Conservation (phyloP, 805 yeast genomes). For the Candida gorgasii region DNA sequence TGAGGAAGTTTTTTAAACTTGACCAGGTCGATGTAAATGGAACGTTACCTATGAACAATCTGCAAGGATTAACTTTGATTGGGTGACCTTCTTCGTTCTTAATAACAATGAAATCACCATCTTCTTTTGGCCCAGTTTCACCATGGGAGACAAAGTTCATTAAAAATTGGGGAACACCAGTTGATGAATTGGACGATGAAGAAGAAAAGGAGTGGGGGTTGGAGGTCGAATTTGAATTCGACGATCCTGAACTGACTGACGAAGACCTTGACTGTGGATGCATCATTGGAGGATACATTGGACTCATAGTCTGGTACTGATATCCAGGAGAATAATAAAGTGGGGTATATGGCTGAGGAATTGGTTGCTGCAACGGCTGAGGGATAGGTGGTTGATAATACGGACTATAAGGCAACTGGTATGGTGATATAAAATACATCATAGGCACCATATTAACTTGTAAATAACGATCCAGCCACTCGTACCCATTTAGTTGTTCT, state of each 20-base stretch:
- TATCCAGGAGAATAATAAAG: neutral
- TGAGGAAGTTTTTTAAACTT: constrained; percentile 30
- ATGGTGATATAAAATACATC: neutral
- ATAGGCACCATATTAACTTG: constrained; percentile 16
- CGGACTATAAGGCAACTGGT: neutral
- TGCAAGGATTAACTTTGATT: constrained; percentile 40
- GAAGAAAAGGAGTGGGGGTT: neutral
- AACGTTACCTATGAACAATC: constrained; percentile 57
- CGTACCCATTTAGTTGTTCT: constrained; percentile 25
- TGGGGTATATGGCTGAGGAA: neutral
- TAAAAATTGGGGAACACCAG: constrained; percentile 28
- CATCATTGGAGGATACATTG: neutral
- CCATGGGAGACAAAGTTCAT: constrained; percentile 23
- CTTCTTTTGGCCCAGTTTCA: constrained; percentile 5
- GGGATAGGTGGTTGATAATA: no score
- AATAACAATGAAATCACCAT: constrained; percentile 17
- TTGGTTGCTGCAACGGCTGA: neutral
- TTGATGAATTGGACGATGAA: neutral
- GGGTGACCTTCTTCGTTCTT: constrained; percentile 26
- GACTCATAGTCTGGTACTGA: neutral
- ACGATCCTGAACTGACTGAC: constrained; percentile 2
- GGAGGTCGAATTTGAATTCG: neutral
- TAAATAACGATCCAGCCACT: constrained; percentile 21
- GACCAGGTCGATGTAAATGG: constrained; percentile 48
- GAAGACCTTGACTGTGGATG: constrained; percentile 4